Evolutionary conservation across 2,329 filamentous ascomycete genomes (phyloP).

Genomic region (Ampelomyces quisqualis): DNA sequence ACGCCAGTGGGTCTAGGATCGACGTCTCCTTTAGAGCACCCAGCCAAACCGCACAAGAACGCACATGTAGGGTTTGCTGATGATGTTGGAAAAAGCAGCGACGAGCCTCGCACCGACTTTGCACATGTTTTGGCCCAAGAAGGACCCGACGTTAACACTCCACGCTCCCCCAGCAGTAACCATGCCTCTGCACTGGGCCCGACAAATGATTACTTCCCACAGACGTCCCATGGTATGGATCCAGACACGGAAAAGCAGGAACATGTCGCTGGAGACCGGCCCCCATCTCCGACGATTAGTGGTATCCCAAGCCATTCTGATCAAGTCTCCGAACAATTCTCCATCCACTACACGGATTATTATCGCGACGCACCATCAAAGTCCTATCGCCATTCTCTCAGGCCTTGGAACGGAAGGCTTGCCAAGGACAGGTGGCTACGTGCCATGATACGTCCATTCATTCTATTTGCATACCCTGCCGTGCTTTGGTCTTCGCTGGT

Average conservation of each 20-base stretch:
- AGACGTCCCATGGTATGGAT: slow-evolving; percentile 1
- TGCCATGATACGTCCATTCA: slow-evolving; percentile 75
- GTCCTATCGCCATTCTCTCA: slow-evolving; percentile 73
- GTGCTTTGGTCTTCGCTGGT: slow-evolving; percentile 85
- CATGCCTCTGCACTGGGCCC: slow-evolving; percentile 14
- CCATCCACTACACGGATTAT: slow-evolving; percentile 65
- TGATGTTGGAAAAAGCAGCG: slow-evolving; percentile 17
- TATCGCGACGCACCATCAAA: slow-evolving; percentile 67
- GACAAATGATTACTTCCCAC: slow-evolving; percentile 17
- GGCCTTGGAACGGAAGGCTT: slow-evolving; percentile 75
- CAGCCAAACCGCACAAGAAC: slow-evolving; percentile 11
- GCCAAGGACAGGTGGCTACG: slow-evolving; percentile 72
- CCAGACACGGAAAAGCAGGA: slow-evolving; percentile 27
- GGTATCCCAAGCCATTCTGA: slow-evolving; percentile 14
- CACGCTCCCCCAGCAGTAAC: slow-evolving; percentile 17
- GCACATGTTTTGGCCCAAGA: slow-evolving; percentile 34
- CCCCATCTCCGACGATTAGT: slow-evolving; percentile 8
- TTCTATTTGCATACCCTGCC: slow-evolving; percentile 82
- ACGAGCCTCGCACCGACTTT: slow-evolving; percentile 52
- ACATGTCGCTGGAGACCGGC: slow-evolving; percentile 8
- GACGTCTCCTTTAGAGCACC: slow-evolving; percentile 4
- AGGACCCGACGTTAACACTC: slow-evolving; percentile 10
- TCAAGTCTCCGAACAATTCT: slow-evolving; percentile 28
- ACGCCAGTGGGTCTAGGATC: background rate
- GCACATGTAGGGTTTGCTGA: slow-evolving; percentile 58